These are phyloP conservation scores for Sporothrix dimorphospora DNA, from an alignment of 2,329 filamentous ascomycete genomes.

Conservation along the genomic window DNA sequence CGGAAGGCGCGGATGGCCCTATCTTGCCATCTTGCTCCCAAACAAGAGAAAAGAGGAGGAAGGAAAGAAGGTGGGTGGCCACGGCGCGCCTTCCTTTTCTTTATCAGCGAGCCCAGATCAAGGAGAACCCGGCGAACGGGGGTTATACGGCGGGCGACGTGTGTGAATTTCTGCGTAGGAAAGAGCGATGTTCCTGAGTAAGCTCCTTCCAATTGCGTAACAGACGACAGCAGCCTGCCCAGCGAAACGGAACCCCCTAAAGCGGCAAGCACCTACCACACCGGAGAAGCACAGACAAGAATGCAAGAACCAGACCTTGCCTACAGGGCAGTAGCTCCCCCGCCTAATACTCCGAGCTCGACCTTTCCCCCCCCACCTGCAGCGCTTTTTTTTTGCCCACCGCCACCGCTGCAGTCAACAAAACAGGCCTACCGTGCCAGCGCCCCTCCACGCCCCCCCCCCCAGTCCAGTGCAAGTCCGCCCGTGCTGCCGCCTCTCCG, in stretches of 20 bases:
- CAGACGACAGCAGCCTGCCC: neutral
- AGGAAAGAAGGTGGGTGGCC: neutral
- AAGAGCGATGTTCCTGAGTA: constrained; percentile 29
- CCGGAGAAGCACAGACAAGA: neutral
- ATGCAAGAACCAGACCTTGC: neutral
- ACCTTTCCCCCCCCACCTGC: constrained; percentile 3
- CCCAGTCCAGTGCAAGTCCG: neutral
- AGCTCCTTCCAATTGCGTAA: constrained; percentile 24
- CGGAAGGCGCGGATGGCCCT: constrained; percentile 28
- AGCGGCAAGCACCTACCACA: neutral
- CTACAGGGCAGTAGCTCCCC: constrained; percentile 25
- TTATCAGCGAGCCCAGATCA: constrained; percentile 3
- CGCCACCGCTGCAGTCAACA: constrained; percentile 23
- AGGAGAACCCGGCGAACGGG: neutral
- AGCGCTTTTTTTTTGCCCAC: constrained; percentile 18
- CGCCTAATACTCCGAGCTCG: constrained; percentile 16
- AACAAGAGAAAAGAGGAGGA: neutral
- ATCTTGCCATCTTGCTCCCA: neutral
- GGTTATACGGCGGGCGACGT: neutral
- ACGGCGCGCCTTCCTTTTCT: constrained; percentile 6
- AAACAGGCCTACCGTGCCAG: constrained; percentile 1
- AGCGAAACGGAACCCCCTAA: constrained; percentile 23
- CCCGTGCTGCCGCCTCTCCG: constrained; percentile 21
- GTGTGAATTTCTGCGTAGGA: constrained; percentile 27
- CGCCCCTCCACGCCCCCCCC: constrained; percentile 2